Conservation (phyloP, 208 protist species). For the Acanthamoeba culbertsoni region DNA sequence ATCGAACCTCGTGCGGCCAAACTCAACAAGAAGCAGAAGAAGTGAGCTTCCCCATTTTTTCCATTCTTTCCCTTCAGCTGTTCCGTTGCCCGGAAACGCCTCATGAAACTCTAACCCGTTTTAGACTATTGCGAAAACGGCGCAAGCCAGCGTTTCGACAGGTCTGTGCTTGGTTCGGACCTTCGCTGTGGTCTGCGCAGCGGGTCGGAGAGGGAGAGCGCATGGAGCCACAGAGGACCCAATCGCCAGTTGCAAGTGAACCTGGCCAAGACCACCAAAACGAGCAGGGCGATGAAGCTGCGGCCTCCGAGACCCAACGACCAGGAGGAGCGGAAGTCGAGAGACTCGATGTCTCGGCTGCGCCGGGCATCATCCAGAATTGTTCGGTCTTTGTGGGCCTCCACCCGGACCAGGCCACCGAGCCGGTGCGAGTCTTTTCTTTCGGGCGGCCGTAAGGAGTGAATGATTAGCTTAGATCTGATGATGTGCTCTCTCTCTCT, state of each 20-base stretch:
- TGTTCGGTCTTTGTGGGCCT: conserved; percentile 11
- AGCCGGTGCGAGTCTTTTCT: neutral
- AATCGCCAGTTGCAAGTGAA: neutral
- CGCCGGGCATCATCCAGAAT: neutral
- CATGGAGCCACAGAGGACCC: neutral
- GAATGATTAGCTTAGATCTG: neutral
- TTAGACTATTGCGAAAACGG: neutral
- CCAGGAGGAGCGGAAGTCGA: neutral
- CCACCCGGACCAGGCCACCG: conserved; percentile 26
- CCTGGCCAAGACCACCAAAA: neutral
- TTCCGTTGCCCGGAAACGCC: neutral
- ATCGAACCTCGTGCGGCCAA: neutral
- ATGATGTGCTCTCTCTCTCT: neutral
- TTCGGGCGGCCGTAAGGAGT: neutral
- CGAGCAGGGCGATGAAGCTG: neutral
- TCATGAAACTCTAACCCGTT: neutral
- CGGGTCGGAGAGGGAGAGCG: neutral
- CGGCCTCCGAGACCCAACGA: neutral
- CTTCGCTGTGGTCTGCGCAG: neutral
- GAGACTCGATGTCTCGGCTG: neutral
- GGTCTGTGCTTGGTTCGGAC: neutral
- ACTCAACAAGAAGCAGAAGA: neutral
- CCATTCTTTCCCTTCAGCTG: neutral
- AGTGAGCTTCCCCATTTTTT: neutral
- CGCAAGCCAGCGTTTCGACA: neutral